Evolutionary conservation across 495 filamentous ascomycete genomes (phyloP).

Genomic region (Aspergillus asperescens): DNA sequence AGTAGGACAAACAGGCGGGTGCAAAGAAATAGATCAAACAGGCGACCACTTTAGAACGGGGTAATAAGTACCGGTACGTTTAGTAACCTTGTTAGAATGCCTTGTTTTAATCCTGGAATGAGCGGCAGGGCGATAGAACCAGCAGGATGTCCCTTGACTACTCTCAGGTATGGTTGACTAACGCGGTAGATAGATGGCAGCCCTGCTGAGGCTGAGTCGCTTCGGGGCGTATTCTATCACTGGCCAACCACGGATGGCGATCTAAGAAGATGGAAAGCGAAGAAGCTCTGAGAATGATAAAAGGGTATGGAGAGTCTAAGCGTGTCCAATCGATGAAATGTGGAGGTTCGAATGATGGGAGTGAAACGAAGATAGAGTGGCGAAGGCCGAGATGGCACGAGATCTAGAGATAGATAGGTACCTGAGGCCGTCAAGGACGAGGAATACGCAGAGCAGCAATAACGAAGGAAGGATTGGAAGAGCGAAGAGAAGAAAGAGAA

Average conservation of each 20-base stretch:
- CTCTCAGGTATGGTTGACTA: not conserved
- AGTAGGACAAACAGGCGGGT: conserved; percentile 4
- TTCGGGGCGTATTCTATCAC: conserved; percentile 9
- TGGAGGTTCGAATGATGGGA: not conserved
- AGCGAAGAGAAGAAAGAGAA: conserved; percentile 15
- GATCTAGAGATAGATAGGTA: conserved; percentile 4
- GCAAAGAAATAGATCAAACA: conserved; percentile 1
- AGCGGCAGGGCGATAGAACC: conserved; percentile 11
- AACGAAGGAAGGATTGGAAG: conserved; percentile 3
- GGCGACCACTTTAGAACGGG: conserved; percentile 3
- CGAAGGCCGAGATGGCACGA: conserved; percentile 4
- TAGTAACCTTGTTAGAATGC: not conserved
- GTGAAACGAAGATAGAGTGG: not conserved
- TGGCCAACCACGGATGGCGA: conserved; percentile 2
- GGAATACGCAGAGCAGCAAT: conserved; percentile 1
- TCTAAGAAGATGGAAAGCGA: not conserved
- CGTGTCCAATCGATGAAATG: not conserved
- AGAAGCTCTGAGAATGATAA: not conserved
- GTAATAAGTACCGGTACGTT: not conserved
- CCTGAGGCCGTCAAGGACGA: not conserved
- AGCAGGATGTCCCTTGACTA: conserved; percentile 6
- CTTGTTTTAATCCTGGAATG: conserved; percentile 1
- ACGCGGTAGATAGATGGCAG: not conserved
- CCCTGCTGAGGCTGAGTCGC: conserved; percentile 9
- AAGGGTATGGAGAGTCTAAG: not conserved